phyloP scores from a whole-genome alignment of 768 basidiomycete genomes.

The Collybiopsis confluens region DNA sequence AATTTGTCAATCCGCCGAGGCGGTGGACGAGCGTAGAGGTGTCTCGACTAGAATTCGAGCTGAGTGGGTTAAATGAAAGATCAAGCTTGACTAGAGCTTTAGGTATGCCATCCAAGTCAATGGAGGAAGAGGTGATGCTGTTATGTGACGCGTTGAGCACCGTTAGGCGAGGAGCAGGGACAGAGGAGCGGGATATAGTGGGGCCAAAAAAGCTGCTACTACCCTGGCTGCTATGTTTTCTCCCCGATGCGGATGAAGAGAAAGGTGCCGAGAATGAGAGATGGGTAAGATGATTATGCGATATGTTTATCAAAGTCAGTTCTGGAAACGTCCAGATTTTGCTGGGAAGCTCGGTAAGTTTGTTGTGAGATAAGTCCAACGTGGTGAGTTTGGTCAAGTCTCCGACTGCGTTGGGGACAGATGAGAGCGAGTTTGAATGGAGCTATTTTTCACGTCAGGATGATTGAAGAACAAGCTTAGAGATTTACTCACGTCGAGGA shows the following conservation, averaged over 20 bases:
- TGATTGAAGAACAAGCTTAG: not conserved
- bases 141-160: constrained; percentile 66
- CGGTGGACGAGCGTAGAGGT: constrained; percentile 37
- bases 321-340: constrained; percentile 67
- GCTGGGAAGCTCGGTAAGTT: constrained; percentile 55
- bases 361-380: constrained; percentile 75
- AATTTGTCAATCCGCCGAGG: constrained; percentile 41
- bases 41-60: constrained; percentile 19
- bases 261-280: constrained; percentile 66
- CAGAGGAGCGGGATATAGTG: constrained; percentile 54
- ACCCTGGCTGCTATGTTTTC: constrained; percentile 9
- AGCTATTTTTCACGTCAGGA: constrained; percentile 38
- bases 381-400: constrained; percentile 64
- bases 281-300: constrained; percentile 60
- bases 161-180: constrained; percentile 64
- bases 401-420: constrained; percentile 61
- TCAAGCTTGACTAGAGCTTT: constrained; percentile 51
- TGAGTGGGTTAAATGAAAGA: constrained; percentile 66
- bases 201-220: constrained; percentile 62
- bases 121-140: constrained; percentile 47
- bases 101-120: constrained; percentile 52
- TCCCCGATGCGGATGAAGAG: constrained; percentile 11
- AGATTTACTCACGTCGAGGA: constrained; percentile 58
- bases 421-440: constrained; percentile 65
- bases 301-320: constrained; percentile 62